A percentile compares a stretch with the other conserved stretches of the same genome.
Evolutionary conservation across 345 rosid species (phyloP).

Genomic region (Carallia pectinifolia): DNA sequence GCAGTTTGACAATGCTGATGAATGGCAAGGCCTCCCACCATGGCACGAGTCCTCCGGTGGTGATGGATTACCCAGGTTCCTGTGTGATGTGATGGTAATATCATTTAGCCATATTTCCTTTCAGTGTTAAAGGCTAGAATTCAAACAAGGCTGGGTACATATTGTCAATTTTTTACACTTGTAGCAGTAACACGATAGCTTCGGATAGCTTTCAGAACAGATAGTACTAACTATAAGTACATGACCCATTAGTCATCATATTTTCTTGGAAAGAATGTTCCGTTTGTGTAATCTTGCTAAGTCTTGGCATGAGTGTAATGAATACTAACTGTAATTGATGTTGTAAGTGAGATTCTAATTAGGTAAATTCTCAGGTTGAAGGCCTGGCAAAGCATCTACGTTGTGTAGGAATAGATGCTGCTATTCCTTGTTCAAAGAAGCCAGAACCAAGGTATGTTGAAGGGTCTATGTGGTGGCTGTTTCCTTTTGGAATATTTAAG

Average conservation of each 20-base stretch:
- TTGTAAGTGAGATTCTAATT: slow-evolving; percentile 19
- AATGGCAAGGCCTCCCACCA: slow-evolving; percentile 85
- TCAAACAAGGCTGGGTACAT: background rate
- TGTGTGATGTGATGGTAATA: slow-evolving; percentile 90
- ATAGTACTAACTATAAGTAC: no score
- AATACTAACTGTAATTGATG: background rate
- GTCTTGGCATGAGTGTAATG: background rate
- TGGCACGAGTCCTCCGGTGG: slow-evolving; percentile 83
- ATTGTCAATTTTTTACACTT: background rate
- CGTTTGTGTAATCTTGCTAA: background rate
- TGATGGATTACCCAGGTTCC: slow-evolving; percentile 85
- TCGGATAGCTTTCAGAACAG: background rate
- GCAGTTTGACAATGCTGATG: slow-evolving; percentile 30
- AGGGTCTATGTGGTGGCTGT: background rate
- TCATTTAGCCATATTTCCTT: background rate
- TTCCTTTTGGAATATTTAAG: background rate
- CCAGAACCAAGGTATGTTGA: slow-evolving; percentile 67
- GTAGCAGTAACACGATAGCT: background rate
- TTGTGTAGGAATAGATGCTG: slow-evolving; percentile 93
- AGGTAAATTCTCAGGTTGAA: slow-evolving; percentile 56
- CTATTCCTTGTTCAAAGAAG: slow-evolving; percentile 59
- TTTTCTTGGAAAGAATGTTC: no score
- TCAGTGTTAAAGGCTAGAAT: background rate
- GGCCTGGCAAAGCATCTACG: slow-evolving; percentile 95
- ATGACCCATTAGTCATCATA: no score